Base-by-base conservation (phyloP, 208 protist species). In the Pavlovales sp. region DNA sequence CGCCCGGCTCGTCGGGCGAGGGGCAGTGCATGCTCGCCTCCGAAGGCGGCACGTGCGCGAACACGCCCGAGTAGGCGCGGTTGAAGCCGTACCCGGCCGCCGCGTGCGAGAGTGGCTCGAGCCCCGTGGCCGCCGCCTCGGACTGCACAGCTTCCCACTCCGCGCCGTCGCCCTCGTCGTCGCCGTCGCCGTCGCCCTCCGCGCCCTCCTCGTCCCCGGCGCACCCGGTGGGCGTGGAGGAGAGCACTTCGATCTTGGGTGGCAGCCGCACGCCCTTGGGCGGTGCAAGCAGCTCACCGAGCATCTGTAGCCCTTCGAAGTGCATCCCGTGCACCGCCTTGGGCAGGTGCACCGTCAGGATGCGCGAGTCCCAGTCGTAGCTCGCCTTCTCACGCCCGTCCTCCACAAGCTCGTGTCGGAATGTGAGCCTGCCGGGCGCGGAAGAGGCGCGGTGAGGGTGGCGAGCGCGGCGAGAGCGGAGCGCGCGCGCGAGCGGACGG, bases 11-110 rank as follows among this genome's bases (percentile, higher is more conserved):
- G 22, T 90, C 88, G 40, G 79, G 78, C 10, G 75, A 7, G 2
- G 67, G 41, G 26, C 84, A 20, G 22, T 77, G 36, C 30, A 90
- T 2, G 7, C 75, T 0, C 39, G 77, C 88, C n/a, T 57, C 88
- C 36, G 10, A 40, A 30, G 84, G 37, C 10, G 84, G 75, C 11
- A 57, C 42, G 20, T 32, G 57, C 26, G 32, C 36, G 75, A 90
- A 90, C n/a, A 57, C 7, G 82, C 75, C 46, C 0, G 71, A 40
- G 75, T 86, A 86, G 20, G n/a, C 41, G 75, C 34, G 32, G 82
- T 90, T 86, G 82, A 90, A 90, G 44, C 88, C 88, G 75, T 90
- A 90, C 28, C 22, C 40, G 37, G 11, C 30, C 32, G n/a, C 32
- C 66, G 46, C 32, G 36, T 14, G 7, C 10, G 34, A 8, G 38